Percentiles rank a stretch among this genome's conserved stretches.
phyloP scores from a whole-genome alignment of 139 green algal species.

The Edaphochlamys debaryana region DNA sequence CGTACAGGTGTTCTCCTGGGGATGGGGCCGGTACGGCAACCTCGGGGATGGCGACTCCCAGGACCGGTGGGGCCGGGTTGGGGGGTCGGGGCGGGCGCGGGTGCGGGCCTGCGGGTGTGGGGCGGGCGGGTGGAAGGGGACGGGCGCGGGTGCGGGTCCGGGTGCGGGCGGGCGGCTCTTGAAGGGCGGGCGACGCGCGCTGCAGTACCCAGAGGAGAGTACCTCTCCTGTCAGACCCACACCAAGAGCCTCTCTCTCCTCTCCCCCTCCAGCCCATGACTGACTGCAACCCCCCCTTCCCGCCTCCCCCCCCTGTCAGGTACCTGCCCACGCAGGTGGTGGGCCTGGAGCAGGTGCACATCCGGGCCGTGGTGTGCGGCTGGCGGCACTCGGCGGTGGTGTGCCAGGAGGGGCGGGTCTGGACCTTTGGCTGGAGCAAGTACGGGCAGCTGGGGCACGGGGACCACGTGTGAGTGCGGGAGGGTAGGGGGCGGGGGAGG shows the following conservation, averaged over 20 bases:
- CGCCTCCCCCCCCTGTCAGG: too few species aligned
- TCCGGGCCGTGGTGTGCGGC: conserved; percentile 76
- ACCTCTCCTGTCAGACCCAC: too few species aligned
- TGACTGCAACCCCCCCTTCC: too few species aligned
- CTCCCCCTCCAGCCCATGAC: too few species aligned
- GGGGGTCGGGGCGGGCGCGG: too few species aligned
- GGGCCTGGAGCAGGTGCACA: conserved; percentile 59
- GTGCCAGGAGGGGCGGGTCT: conserved; percentile 68
- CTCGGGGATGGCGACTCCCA: conserved; percentile 79
- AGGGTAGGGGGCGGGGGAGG: neutral
- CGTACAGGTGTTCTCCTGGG: conserved; percentile 80
- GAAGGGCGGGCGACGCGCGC: too few species aligned
- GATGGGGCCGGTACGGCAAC: conserved; percentile 91
- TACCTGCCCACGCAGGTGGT: conserved; percentile 35
- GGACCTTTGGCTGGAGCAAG: conserved; percentile 91
- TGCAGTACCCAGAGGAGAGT: too few species aligned
- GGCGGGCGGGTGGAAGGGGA: too few species aligned
- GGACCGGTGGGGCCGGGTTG: conserved; percentile 56
- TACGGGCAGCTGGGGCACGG: conserved; percentile 93
- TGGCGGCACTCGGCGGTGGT: conserved; percentile 89
- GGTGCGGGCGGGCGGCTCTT: too few species aligned
- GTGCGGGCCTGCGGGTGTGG: too few species aligned
- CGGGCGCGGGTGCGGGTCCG: too few species aligned
- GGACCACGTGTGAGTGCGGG: conserved; percentile 67
- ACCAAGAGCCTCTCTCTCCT: too few species aligned